Base-by-base conservation (phyloP, 75 land plant genomes). In the Pinus tabuliformis region DNA sequence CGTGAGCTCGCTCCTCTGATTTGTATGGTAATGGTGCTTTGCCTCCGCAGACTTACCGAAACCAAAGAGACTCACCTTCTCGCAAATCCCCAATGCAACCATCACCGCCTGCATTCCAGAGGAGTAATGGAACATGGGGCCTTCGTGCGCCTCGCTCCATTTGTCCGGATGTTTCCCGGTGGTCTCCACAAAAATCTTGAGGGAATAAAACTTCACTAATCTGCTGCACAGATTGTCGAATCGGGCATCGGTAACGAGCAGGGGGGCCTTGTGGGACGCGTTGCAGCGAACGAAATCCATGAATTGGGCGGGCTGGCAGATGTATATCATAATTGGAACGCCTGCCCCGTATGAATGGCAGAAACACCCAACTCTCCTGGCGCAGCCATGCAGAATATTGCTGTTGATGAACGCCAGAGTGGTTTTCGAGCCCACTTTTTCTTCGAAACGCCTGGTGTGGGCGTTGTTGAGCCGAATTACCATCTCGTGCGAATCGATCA, bases 101-200 rank as follows among this genome's bases (percentile, higher is more conserved):
- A 95, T 85, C 30, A 91, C 86, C 30, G 97, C 97, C 65, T 94
- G 94, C 83, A 94, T 73, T 26, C 93, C 97, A 5, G 97, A 94
- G 0, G 97, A 94, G 83, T 94, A 94, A 76, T 94, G 97, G 72
- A 94, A 94, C 36, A 78, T 24, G 59, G 57, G 18, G n/a, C 90
- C 94, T 7, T 86, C 92, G 61, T 94, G 92, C 11, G 81, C 58
- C 6, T 75, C 56, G 33, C 61, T 66, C 98, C 98, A 95, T 30
- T 88, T 85, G 21, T 84, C 87, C 21, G 81, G 52, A 2, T 80
- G 12, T 76, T 79, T 87, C 72, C 87, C 87, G 3, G 80, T 79
- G 73, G 21, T 78, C 78, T 86, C 88, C 70, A 86, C 84, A 58
- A 91, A 94, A 21, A 81, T 62, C 60, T 84, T 86, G 71, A 87